Base-by-base conservation (phyloP, 371 early-diverging fungal species). In the Saksenaea vasiformis region DNA sequence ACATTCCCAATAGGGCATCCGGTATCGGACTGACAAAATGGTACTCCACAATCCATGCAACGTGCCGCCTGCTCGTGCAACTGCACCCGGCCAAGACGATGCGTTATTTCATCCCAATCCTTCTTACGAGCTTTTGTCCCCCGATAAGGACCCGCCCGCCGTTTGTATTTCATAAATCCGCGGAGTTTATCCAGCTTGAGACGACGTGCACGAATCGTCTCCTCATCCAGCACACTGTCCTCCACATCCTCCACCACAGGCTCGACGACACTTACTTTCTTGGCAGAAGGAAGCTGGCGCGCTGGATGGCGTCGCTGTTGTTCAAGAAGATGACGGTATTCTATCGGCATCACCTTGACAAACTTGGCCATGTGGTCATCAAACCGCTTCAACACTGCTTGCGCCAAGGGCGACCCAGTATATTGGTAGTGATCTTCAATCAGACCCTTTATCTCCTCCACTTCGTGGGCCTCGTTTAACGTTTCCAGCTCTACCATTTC, bases 41-140 rank as follows among this genome's bases (percentile, higher is more conserved):
- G 97, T 17, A 96, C 89, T 77, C 98, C 98, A 74, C 98, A 96
- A 68, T 94, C 97, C 93, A 98, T 97, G 85, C 97, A 98, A 58
- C 98, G 90, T 14, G 97, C 94, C 26, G 96, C 95, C 79, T 98
- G 97, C 55, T 91, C 90, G 68, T 94, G 90, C 43, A 97, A 85
- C 66, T 93, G 90, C 43, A 85, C 82, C 22, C 86, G 84, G 24
- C 83, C 84, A 66, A 97, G 82, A 38, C 98, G 91, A 35, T 87
- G 74, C 66, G 90, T 93, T 79, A 98, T 90, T 82, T 98, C 98
- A 55, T 94, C 88, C 92, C 93, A 97, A 79, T 97, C 97, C 66
- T 84, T 84, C 57, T 81, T 74, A 58, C 98, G 93, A 77, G 86
- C 86, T 60, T 76, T 76, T 39, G 93, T 83, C 69, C 90, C 87